Percentiles rank a stretch among this genome's conserved stretches.
phyloP scores from a whole-genome alignment of 2,329 filamentous ascomycete species.

The Septoria petroselini region DNA sequence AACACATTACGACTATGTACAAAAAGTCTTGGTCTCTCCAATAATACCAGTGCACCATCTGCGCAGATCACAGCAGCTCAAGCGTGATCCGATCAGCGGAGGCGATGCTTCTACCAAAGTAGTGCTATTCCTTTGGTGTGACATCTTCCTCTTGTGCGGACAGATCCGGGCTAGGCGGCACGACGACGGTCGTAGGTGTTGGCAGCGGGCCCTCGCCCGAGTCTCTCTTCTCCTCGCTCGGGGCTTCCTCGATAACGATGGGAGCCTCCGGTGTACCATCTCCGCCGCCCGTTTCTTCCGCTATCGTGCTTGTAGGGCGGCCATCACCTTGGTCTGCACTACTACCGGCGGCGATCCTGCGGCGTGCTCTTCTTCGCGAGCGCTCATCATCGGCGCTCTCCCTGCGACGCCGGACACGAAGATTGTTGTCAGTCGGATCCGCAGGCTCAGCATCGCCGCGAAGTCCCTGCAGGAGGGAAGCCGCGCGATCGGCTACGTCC shows the following conservation, averaged over 20 bases:
- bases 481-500: slow-evolving; percentile 82
- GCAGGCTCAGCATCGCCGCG: slow-evolving; percentile 55
- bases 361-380: slow-evolving; percentile 61
- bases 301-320: slow-evolving; percentile 38
- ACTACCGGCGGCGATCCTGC: slow-evolving; percentile 31
- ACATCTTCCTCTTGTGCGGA: slow-evolving; percentile 10
- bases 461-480: slow-evolving; percentile 78
- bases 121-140: slow-evolving; percentile 7
- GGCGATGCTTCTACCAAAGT: background rate
- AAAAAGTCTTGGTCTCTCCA: background rate
- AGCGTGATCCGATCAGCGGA: background rate
- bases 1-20: slow-evolving; percentile 16
- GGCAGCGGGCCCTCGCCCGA: slow-evolving; percentile 1
- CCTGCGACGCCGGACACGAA: slow-evolving; percentile 60
- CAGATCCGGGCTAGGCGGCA: slow-evolving; percentile 16
- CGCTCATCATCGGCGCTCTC: slow-evolving; percentile 80
- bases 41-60: background rate
- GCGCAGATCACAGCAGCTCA: slow-evolving; percentile 1
- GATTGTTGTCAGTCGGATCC: slow-evolving; percentile 32
- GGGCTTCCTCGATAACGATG: slow-evolving; percentile 8
- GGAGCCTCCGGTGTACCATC: slow-evolving; percentile 10
- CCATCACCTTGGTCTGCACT: slow-evolving; percentile 33
- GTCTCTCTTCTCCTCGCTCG: slow-evolving; percentile 5
- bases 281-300: slow-evolving; percentile 29
- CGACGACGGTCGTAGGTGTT: slow-evolving; percentile 15